Conservation (phyloP, 257 asterid species). For the Knoxia roxburghii region DNA sequence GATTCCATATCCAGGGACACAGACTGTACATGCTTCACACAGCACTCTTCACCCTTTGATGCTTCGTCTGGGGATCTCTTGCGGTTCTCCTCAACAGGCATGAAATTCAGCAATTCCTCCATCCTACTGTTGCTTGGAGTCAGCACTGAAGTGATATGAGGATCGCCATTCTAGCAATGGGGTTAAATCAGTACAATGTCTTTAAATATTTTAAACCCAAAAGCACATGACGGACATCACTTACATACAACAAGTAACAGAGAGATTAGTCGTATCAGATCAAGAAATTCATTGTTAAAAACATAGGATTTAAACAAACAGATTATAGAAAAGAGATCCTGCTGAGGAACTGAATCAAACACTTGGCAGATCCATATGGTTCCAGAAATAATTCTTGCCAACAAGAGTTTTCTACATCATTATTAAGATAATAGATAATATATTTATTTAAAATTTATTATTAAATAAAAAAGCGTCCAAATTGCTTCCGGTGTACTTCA, state of each 20-base stretch:
- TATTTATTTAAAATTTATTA: too few species aligned
- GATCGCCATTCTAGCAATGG: conserved; percentile 41
- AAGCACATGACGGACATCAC: background rate
- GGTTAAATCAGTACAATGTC: conserved; percentile 15
- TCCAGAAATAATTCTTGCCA: background rate
- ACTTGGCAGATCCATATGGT: background rate
- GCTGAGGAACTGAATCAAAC: conserved; percentile 3
- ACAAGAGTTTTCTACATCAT: too few species aligned
- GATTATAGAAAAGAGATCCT: background rate
- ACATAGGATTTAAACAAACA: background rate
- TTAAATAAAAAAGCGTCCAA: too few species aligned
- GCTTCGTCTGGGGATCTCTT: conserved; percentile 30
- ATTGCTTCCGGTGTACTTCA: background rate
- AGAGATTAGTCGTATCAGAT: background rate
- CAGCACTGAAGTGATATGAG: conserved; percentile 30
- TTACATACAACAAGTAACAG: background rate
- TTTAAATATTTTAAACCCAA: background rate
- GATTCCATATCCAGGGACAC: conserved; percentile 37
- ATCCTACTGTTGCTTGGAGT: conserved; percentile 32
- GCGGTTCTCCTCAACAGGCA: conserved; percentile 44
- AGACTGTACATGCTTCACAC: conserved; percentile 35
- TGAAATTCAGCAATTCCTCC: conserved; percentile 50
- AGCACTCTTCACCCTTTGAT: conserved; percentile 38
- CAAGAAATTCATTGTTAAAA: background rate
- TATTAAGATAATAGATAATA: too few species aligned